Evolutionary conservation across 2,329 filamentous ascomycete genomes (phyloP).

Genomic region (Aspergillus fumigatus): DNA sequence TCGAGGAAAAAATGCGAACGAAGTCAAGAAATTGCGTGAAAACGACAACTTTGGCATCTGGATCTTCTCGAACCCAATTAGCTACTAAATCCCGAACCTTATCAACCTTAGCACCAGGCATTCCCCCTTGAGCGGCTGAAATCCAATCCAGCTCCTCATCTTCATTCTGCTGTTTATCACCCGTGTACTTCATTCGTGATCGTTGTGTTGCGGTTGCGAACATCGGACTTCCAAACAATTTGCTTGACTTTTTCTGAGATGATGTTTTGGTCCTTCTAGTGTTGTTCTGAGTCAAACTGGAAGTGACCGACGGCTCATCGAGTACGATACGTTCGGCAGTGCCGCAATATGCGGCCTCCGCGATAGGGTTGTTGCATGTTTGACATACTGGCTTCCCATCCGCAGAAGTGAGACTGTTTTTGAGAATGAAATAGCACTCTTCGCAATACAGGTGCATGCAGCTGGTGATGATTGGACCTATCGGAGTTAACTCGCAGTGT

Average conservation of each 20-base stretch:
- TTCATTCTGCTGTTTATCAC: slow-evolving; percentile 17
- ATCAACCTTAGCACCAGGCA: slow-evolving; percentile 39
- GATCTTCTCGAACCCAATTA: slow-evolving; percentile 41
- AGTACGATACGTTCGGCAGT: slow-evolving; percentile 4
- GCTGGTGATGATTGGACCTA: slow-evolving; percentile 40
- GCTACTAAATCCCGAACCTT: slow-evolving; percentile 32
- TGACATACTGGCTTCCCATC: neutral
- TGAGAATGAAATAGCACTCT: neutral
- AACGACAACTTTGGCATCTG: slow-evolving; percentile 53
- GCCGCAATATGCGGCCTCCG: slow-evolving; percentile 10
- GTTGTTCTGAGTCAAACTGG: neutral
- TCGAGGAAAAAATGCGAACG: slow-evolving; percentile 46
- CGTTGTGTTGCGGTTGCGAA: neutral
- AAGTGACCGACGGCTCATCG: neutral
- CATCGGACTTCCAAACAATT: neutral
- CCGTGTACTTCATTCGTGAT: slow-evolving; percentile 4
- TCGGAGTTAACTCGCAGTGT: slow-evolving; percentile 39
- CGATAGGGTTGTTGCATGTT: slow-evolving; percentile 9
- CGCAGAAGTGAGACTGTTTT: neutral
- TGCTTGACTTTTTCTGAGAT: neutral
- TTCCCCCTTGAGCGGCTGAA: slow-evolving; percentile 14
- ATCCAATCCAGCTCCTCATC: slow-evolving; percentile 27
- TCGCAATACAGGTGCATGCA: neutral
- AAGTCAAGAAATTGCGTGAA: slow-evolving; percentile 58
- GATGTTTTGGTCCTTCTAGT: neutral